Percentiles rank a stretch among this genome's conserved stretches.
Conservation (phyloP, 192 early-diverging fungal species). For the Gigaspora rosea region DNA sequence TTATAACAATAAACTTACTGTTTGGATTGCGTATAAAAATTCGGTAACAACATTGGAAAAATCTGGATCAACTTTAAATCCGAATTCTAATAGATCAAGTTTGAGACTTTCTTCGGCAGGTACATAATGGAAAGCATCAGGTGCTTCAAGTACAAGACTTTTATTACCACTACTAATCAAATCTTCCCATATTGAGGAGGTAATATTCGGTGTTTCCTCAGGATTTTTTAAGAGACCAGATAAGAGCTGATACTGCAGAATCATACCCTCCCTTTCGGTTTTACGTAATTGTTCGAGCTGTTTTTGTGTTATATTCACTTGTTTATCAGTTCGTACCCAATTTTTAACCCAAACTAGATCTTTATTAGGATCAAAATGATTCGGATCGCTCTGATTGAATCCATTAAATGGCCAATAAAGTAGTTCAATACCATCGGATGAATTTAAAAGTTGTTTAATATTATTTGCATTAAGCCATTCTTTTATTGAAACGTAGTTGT, state of each 20-base stretch:
- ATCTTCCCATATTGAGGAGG: not conserved
- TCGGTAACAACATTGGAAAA: conserved; percentile 35
- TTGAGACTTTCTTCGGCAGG: conserved; percentile 30
- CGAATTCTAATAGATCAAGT: conserved; percentile 30
- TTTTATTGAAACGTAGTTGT: conserved; percentile 22
- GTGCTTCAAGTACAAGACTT: not conserved
- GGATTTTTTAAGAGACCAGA: conserved; percentile 27
- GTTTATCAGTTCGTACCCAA: conserved; percentile 11
- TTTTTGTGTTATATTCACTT: no score
- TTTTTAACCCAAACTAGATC: conserved; percentile 44
- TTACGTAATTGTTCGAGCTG: no score
- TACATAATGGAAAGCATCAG: conserved; percentile 38
- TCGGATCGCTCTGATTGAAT: conserved; percentile 8
- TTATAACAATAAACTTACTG: no score
- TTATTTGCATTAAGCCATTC: conserved; percentile 15
- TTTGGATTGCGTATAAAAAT: not conserved
- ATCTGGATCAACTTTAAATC: conserved; percentile 34
- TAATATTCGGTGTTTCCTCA: conserved; percentile 31
- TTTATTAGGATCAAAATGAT: conserved; percentile 7
- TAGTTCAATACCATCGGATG: conserved; percentile 36
- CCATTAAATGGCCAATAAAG: conserved; percentile 38
- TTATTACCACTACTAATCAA: no score
- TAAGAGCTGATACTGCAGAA: not conserved
- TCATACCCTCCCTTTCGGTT: no score
- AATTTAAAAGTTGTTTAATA: conserved; percentile 20